Evolutionary conservation across 1,139 yeast genomes (phyloP).

Genomic region (Saccharomycopsis hybrid): DNA sequence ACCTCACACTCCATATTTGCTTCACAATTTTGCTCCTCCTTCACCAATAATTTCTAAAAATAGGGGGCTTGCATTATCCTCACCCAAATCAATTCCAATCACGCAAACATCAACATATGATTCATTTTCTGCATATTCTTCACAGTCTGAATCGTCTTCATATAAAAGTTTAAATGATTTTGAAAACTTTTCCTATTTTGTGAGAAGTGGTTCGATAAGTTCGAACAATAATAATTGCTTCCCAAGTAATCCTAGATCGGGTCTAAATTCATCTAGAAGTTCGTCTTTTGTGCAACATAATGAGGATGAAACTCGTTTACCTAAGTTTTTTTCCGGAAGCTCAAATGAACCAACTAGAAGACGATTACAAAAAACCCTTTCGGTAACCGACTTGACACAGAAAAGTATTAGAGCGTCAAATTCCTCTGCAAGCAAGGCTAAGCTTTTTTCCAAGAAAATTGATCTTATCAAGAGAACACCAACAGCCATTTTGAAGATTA

Average conservation of each 20-base stretch:
- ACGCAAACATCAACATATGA: slow-evolving; percentile 9
- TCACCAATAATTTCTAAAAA: slow-evolving; percentile 8
- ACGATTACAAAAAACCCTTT: slow-evolving; percentile 8
- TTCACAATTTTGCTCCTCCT: not conserved
- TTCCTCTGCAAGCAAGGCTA: slow-evolving; percentile 4
- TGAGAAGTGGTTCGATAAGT: slow-evolving; percentile 9
- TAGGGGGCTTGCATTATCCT: slow-evolving; percentile 10
- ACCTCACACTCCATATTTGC: slow-evolving; percentile 7
- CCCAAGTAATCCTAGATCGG: not conserved
- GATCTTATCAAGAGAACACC: slow-evolving; percentile 14
- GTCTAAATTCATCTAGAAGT: slow-evolving; percentile 8
- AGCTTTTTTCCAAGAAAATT: slow-evolving; percentile 1
- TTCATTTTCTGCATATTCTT: slow-evolving; percentile 11
- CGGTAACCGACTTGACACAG: slow-evolving; percentile 20
- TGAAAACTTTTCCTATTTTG: not conserved
- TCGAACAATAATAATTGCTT: slow-evolving; percentile 1
- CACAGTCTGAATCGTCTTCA: slow-evolving; percentile 13
- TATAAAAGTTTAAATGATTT: slow-evolving; percentile 8
- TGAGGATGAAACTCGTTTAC: not conserved
- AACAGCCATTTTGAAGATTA: slow-evolving; percentile 10
- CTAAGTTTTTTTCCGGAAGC: not conserved
- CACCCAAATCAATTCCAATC: slow-evolving; percentile 17
- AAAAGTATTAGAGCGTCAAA: slow-evolving; percentile 17
- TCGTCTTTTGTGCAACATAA: slow-evolving; percentile 14
- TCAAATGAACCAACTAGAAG: not conserved